Base-by-base conservation (phyloP, 345 rosid genomes). In the Odontarrhena argentea region DNA sequence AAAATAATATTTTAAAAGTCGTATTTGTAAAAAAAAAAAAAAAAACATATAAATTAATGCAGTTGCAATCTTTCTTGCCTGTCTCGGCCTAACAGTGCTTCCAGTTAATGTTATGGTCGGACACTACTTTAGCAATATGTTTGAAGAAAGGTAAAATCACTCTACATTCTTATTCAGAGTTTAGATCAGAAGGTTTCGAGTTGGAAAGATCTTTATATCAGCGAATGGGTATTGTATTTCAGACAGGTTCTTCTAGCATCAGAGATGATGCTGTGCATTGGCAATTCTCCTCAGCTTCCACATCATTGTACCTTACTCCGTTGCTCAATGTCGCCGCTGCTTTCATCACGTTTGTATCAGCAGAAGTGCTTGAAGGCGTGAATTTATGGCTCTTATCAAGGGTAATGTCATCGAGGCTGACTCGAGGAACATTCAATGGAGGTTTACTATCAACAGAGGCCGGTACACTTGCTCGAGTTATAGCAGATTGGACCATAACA, bases 281-380 rank as follows among this genome's bases (percentile, higher is more conserved):
- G 98, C 74, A 80, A 18, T 90, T 70, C 65, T 93, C 44, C 73
- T 86, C 42, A 93, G 97, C 87, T 90, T 93, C 89, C 82, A 88
- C 62, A 9, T 84, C 22, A 36, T 88, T 9, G 63, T 74, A 34
- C 85, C 85, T 6, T 93, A 93, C 77, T 74, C 87, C 2, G 83
- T 86, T 47, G 86, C 96, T 3, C 97, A 93, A 63, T 61, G 96
- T 90, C 34, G 48, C 69, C 79, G 90, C 97, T 25, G 98, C 96
- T 44, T 87, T 93, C 24, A 79, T 93, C 71, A 74, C 85, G 94
- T 93, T 93, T 63, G 95, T 90, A 47, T 82, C 85, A 11, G 98
- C 98, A 7, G 98, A 93, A 79, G 97, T 93, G 52, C 96, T 90
- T 49, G 98, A 93, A 90, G 98, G 98, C 9, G 97, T 93, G 15